These are phyloP conservation scores for Neurospora terricola DNA, from an alignment of 495 filamentous ascomycete species.

Conservation along the genomic window DNA sequence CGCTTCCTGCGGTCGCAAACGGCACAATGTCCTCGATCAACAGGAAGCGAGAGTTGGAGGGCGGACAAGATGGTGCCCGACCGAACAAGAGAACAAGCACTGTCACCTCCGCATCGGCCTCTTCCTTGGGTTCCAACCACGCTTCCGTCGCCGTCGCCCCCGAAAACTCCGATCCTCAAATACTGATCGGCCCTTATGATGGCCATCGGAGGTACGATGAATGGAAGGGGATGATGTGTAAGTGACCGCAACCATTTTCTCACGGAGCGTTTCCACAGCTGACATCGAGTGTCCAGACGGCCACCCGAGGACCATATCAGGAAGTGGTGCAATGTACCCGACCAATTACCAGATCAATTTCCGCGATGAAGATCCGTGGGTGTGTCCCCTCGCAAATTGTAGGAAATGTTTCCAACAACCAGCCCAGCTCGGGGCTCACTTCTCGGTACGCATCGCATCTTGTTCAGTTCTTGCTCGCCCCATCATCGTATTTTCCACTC, in stretches of 20 bases:
- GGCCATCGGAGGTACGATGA: conserved; percentile 5
- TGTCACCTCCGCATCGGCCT: not conserved
- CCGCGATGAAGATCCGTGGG: conserved; percentile 7
- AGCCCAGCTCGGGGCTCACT: conserved; percentile 12
- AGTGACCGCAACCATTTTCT: not conserved
- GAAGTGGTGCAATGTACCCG: conserved; percentile 10
- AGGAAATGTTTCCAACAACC: conserved; percentile 1
- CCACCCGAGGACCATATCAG: not conserved
- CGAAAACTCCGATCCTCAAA: not conserved
- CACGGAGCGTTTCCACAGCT: not conserved
- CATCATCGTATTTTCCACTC: not conserved
- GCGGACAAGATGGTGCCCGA: not conserved
- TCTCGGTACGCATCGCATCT: conserved; percentile 2
- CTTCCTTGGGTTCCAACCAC: not conserved
- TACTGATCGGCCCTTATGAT: conserved; percentile 1
- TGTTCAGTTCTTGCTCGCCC: not conserved
- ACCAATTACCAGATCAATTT: conserved; percentile 9
- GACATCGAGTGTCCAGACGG: not conserved
- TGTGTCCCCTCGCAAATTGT: conserved; percentile 12
- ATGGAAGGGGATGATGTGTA: conserved; percentile 9
- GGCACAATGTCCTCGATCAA: not conserved
- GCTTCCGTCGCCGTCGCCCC: not conserved
- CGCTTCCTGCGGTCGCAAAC: not conserved
- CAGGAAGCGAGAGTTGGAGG: not conserved
- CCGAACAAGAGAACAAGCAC: not conserved